phyloP scores from a whole-genome alignment of 2,329 filamentous ascomycete species.

The Botrytis sinoallii region DNA sequence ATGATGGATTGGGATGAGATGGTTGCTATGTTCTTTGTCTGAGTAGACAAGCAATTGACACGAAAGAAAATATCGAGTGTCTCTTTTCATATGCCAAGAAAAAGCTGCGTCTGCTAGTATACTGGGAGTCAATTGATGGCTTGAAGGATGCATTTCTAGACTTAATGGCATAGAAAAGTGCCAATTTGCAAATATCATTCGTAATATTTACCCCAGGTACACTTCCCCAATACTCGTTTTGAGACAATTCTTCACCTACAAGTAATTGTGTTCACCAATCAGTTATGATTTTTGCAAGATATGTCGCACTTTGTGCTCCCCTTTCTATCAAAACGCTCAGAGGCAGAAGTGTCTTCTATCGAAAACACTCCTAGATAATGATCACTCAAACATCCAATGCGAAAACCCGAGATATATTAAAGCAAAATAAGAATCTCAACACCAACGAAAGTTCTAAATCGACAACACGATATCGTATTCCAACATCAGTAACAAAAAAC shows the following conservation, averaged over 20 bases:
- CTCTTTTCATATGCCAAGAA: not conserved
- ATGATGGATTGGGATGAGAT: not conserved
- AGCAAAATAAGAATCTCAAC: not conserved
- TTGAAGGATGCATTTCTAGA: not conserved
- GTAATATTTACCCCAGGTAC: too few species aligned
- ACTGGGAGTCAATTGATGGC: not conserved
- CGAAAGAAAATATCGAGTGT: not conserved
- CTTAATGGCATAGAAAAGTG: not conserved
- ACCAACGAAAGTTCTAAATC: accelerated
- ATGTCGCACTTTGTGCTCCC: not conserved
- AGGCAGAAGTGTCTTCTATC: too few species aligned
- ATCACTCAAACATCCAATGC: not conserved
- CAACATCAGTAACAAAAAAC: not conserved
- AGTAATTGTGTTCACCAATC: not conserved
- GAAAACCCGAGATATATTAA: not conserved
- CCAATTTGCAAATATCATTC: not conserved
- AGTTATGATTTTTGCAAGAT: not conserved
- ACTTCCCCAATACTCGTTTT: too few species aligned
- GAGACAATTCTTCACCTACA: not conserved
- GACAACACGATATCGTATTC: not conserved
- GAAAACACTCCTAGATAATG: not conserved
- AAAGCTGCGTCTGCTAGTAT: not conserved
- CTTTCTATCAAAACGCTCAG: not conserved
- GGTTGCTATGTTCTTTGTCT: not conserved
- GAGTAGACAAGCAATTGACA: not conserved